These are phyloP conservation scores for Mangifera indica DNA, from an alignment of 345 rosid genomes.

Conservation along the genomic window DNA sequence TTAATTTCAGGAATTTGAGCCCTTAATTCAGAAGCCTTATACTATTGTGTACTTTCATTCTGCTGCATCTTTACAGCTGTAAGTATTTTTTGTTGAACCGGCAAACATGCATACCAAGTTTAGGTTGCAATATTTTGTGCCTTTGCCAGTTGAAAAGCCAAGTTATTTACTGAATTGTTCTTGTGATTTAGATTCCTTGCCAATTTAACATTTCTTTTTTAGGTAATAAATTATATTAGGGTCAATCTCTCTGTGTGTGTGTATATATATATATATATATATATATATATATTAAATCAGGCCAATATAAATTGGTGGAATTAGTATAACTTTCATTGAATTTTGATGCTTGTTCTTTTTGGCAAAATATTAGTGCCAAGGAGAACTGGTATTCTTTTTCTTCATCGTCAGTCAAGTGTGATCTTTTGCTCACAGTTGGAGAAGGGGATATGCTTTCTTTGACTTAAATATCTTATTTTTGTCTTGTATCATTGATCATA, in stretches of 20 bases:
- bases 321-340: neutral
- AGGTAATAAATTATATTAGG: neutral
- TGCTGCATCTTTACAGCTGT: constrained; percentile 92
- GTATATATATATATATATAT: no score
- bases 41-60: constrained; percentile 89
- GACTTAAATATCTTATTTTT: neutral
- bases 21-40: constrained; percentile 92
- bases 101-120: constrained; percentile 4
- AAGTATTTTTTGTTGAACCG: constrained; percentile 39
- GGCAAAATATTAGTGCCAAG: neutral
- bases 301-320: neutral
- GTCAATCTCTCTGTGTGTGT: neutral
- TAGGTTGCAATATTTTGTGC: constrained; percentile 9
- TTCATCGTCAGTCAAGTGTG: neutral
- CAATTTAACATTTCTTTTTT: neutral
- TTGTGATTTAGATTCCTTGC: neutral
- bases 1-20: constrained; percentile 89
- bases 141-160: neutral
- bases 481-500: neutral
- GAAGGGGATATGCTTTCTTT: neutral
- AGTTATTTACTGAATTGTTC: neutral
- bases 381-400: neutral
- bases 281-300: neutral
- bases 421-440: neutral
- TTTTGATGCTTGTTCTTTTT: neutral